These are phyloP conservation scores for Durusdinium trenchii DNA, from an alignment of 73 alveolate genomes.

Conservation along the genomic window DNA sequence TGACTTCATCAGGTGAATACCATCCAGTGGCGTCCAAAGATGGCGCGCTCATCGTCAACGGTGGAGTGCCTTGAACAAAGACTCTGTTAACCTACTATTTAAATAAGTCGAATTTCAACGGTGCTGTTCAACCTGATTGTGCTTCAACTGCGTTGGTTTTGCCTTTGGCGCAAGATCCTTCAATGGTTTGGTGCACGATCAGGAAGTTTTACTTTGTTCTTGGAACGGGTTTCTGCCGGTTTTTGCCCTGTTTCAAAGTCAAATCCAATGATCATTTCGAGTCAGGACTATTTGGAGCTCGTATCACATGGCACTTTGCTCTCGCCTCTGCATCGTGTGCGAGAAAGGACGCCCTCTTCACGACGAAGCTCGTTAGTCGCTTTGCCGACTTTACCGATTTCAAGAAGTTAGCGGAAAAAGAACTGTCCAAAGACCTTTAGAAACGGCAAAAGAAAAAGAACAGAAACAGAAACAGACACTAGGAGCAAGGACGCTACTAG, in stretches of 20 bases:
- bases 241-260: too few relatives aligned
- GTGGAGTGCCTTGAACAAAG: slow-evolving; percentile 32
- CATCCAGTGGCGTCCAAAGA: slow-evolving; percentile 49
- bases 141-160: neutral
- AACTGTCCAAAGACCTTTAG: neutral
- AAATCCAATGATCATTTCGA: too few relatives aligned
- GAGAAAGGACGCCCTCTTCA: slow-evolving; percentile 51
- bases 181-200: neutral
- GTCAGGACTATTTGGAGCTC: slow-evolving; percentile 81
- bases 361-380: slow-evolving; percentile 49
- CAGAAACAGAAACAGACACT: too few relatives aligned
- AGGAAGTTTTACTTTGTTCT: neutral
- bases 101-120: neutral
- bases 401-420: too few relatives aligned
- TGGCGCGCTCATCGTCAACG: slow-evolving; percentile 76
- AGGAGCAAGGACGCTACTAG: neutral
- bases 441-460: neutral
- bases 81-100: neutral
- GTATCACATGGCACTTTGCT: slow-evolving; percentile 66
- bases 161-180: neutral
- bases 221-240: too few relatives aligned
- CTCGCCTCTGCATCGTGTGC: slow-evolving; percentile 88
- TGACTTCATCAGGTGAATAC: slow-evolving; percentile 31
- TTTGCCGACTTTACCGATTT: neutral
- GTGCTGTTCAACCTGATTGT: neutral